Conservation (phyloP, 164 flowering plant genomes). For the Magnolia sinica region DNA sequence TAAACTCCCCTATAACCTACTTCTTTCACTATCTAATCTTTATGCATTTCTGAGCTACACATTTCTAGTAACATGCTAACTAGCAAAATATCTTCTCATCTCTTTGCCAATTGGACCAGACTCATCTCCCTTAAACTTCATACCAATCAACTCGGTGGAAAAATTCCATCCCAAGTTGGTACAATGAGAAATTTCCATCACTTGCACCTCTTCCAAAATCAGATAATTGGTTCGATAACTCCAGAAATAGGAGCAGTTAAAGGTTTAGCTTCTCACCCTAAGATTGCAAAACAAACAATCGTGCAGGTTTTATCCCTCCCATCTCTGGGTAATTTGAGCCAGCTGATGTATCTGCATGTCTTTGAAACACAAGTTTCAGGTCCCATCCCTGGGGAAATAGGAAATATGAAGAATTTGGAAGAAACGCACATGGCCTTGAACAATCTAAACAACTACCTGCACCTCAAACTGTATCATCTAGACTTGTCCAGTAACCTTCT, state of each 20-base stretch:
- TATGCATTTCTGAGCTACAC: conserved; percentile 19
- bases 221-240: conserved; percentile 40
- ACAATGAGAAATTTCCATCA: conserved; percentile 10
- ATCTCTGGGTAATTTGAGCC: conserved; percentile 2
- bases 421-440: neutral
- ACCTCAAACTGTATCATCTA: conserved; percentile 22
- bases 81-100: conserved; percentile 12
- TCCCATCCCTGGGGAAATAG: conserved; percentile 23
- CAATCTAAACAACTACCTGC: conserved; percentile 19
- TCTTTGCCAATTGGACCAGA: conserved; percentile 15
- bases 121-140: conserved; percentile 13
- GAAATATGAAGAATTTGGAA: neutral
- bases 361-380: conserved; percentile 23
- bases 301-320: neutral
- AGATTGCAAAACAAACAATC: neutral
- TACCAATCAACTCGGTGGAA: conserved; percentile 12
- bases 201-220: conserved; percentile 13
- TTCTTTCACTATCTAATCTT: conserved; percentile 25
- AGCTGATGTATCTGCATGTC: neutral
- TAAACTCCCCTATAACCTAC: conserved; percentile 13
- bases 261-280: neutral
- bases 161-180: conserved; percentile 25
- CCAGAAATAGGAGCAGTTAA: conserved; percentile 32
- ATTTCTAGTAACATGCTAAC: conserved; percentile 14
- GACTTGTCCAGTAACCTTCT: conserved; percentile 28